A percentile compares a stretch with the other conserved stretches of the same genome.
Evolutionary conservation across 2,329 filamentous ascomycete genomes (phyloP).

Genomic region (Cercospora zeina): DNA sequence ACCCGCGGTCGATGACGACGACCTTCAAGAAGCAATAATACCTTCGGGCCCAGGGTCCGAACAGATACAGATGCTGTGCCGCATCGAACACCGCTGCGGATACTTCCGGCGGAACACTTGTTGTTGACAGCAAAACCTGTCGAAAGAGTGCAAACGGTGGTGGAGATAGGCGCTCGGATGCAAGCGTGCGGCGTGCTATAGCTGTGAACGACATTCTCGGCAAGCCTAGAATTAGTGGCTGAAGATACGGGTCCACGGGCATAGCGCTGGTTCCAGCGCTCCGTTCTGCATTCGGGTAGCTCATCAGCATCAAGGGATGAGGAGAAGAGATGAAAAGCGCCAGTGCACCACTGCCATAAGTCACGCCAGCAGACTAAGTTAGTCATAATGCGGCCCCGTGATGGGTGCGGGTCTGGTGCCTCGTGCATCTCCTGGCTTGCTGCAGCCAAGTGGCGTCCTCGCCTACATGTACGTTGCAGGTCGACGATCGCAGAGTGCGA

Average conservation of each 20-base stretch:
- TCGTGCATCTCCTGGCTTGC: neutral
- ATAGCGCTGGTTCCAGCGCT: constrained; percentile 6
- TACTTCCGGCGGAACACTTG: neutral
- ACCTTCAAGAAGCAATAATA: constrained; percentile 11
- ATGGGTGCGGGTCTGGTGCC: neutral
- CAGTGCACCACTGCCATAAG: neutral
- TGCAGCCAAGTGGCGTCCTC: constrained; percentile 1
- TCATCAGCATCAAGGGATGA: constrained; percentile 1
- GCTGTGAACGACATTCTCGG: constrained; percentile 1
- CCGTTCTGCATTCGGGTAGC: constrained; percentile 4
- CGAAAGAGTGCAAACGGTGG: neutral
- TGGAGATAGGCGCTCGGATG: neutral
- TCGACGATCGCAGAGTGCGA: neutral
- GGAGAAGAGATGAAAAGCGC: neutral
- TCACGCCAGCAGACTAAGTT: constrained; percentile 5
- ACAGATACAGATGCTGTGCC: neutral
- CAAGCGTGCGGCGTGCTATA: constrained; percentile 13
- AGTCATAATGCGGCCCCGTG: constrained; percentile 4
- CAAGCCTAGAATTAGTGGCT: neutral
- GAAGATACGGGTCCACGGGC: neutral
- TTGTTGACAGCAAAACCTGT: neutral
- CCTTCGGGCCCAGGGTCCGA: constrained; percentile 10
- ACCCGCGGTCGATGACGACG: constrained; percentile 11
- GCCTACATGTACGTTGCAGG: neutral
- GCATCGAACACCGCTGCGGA: neutral